Percentiles rank a stretch among this genome's conserved stretches.
Conservation (phyloP, 208 protist species). For the Entamoeba moshkovskii region DNA sequence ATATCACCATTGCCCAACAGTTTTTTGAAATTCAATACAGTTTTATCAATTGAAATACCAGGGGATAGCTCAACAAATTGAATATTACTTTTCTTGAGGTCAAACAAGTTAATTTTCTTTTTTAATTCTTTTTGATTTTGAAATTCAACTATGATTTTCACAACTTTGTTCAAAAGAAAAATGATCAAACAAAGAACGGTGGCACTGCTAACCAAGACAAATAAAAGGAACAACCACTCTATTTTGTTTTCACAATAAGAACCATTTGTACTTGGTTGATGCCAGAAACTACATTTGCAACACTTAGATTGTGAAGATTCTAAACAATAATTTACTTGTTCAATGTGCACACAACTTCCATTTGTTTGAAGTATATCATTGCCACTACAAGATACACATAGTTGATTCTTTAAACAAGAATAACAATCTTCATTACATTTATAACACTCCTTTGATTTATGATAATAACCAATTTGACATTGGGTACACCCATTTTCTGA, state of each 20-base stretch:
- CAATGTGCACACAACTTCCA: neutral
- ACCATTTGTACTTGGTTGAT: neutral
- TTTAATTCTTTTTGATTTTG: neutral
- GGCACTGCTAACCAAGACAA: neutral
- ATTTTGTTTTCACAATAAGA: neutral
- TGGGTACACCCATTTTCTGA: neutral
- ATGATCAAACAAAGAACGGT: neutral
- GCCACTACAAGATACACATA: neutral
- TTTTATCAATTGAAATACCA: neutral
- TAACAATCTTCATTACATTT: neutral
- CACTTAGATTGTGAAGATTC: neutral
- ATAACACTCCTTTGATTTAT: neutral
- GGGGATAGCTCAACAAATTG: neutral
- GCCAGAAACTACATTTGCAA: neutral
- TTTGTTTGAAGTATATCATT: neutral
- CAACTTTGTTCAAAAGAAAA: neutral
- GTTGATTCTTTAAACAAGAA: neutral
- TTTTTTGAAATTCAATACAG: neutral
- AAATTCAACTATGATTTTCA: neutral
- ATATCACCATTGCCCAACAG: neutral
- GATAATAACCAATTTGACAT: neutral
- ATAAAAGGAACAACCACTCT: neutral
- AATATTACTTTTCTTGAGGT: neutral
- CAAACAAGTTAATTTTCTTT: neutral
- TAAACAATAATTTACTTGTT: neutral